phyloP scores from a whole-genome alignment of 345 rosid genomes.

The Camelina sativa region DNA sequence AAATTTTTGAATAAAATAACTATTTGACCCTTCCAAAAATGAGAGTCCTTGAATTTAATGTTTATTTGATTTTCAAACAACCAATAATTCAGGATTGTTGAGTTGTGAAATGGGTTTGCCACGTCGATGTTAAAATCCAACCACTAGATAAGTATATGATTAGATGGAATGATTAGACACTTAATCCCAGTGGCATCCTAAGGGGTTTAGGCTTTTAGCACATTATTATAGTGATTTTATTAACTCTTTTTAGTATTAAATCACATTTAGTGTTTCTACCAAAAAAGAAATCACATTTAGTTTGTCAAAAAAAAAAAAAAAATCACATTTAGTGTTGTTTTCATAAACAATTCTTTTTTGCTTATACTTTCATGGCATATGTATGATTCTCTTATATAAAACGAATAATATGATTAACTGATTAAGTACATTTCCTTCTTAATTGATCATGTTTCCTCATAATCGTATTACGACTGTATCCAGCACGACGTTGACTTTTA shows the following conservation, averaged over 20 bases:
- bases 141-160: slow-evolving; percentile 41
- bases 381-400: background rate
- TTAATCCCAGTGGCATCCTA: slow-evolving; percentile 37
- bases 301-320: too few species aligned
- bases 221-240: slow-evolving; percentile 9
- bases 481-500: slow-evolving; percentile 44
- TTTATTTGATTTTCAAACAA: slow-evolving; percentile 24
- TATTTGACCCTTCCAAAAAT: slow-evolving; percentile 27
- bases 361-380: background rate
- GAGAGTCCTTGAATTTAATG: slow-evolving; percentile 1
- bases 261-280: background rate
- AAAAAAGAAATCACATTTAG: too few species aligned
- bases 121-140: slow-evolving; percentile 40
- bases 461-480: slow-evolving; percentile 43
- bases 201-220: background rate
- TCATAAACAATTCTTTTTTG: background rate
- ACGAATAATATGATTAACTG: slow-evolving; percentile 13
- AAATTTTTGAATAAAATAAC: background rate
- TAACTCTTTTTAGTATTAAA: background rate
- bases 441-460: slow-evolving; percentile 25
- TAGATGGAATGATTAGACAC: slow-evolving; percentile 40
- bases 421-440: background rate
- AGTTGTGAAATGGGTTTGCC: slow-evolving; percentile 37
- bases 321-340: background rate
- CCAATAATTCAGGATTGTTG: slow-evolving; percentile 36